A percentile compares a stretch with the other conserved stretches of the same genome.
Conservation (phyloP, 306 rosid species). For the Sechiopsis laciniata region DNA sequence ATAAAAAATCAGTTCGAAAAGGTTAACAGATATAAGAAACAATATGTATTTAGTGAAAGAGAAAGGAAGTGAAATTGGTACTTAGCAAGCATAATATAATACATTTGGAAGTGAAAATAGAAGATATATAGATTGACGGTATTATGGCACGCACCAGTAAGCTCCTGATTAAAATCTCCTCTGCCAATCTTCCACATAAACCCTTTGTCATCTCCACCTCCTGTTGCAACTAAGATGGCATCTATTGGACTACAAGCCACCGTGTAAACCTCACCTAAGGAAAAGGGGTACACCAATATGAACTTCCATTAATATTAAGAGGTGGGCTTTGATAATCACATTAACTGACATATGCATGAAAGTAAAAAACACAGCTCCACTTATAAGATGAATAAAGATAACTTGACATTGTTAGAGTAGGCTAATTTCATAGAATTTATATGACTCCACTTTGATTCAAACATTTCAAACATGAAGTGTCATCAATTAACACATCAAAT, state of each 20-base stretch:
- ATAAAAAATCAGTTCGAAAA: too few species aligned
- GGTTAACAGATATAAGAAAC: too few species aligned
- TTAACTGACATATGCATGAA: background rate
- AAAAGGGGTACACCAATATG: background rate
- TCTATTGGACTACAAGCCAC: slow-evolving; percentile 66
- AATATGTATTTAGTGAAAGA: slow-evolving; percentile 14
- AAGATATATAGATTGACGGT: background rate
- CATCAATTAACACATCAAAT: background rate
- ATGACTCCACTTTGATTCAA: background rate
- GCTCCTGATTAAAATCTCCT: slow-evolving; percentile 77
- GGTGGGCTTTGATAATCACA: background rate
- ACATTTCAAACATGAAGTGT: background rate
- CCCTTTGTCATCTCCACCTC: slow-evolving; percentile 77
- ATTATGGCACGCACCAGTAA: slow-evolving; percentile 41
- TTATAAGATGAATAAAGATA: background rate
- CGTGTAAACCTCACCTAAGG: slow-evolving; percentile 60
- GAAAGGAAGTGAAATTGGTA: background rate
- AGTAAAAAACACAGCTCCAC: background rate
- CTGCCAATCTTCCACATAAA: slow-evolving; percentile 75
- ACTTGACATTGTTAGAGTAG: background rate
- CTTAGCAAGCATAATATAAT: too few species aligned
- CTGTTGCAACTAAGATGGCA: slow-evolving; percentile 64
- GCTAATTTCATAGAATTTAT: background rate
- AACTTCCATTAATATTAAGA: background rate
- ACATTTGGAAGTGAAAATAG: background rate